These are phyloP conservation scores for Candida nitratophila DNA, from an alignment of 805 yeast species.

Conservation along the genomic window DNA sequence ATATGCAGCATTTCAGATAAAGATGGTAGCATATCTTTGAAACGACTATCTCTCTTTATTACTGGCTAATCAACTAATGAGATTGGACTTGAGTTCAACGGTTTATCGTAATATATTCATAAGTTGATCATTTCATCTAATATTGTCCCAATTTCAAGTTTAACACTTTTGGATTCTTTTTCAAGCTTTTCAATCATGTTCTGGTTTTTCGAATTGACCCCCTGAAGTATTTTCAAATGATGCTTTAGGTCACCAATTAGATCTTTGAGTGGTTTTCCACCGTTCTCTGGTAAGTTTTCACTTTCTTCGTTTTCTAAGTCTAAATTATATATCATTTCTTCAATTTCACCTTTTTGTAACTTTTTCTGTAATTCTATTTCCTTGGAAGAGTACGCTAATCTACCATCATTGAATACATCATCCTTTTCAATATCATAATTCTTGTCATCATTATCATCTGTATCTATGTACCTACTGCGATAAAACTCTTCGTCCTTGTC, in stretches of 20 bases:
- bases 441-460: background rate
- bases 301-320: conserved; percentile 14
- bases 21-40: no score
- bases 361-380: conserved; percentile 20
- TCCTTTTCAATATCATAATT: conserved; percentile 14
- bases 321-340: conserved; percentile 26
- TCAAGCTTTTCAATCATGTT: background rate
- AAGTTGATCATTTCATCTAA: background rate
- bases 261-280: background rate
- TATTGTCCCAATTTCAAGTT: background rate
- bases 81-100: no score
- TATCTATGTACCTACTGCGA: background rate
- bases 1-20: no score
- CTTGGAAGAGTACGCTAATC: conserved; percentile 21
- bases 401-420: conserved; percentile 18
- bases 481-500: conserved; percentile 13
- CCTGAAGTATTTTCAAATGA: background rate
- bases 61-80: no score
- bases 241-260: background rate
- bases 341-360: conserved; percentile 23
- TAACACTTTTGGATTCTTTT: background rate
- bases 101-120: no score
- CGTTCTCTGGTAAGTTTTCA: background rate
- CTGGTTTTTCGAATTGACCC: background rate
- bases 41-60: no score